Evolutionary conservation across 2,329 filamentous ascomycete species (phyloP), one percentile per base, ranked within the genome.

Genomic region (Phaeoacremonium minimum): DNA sequence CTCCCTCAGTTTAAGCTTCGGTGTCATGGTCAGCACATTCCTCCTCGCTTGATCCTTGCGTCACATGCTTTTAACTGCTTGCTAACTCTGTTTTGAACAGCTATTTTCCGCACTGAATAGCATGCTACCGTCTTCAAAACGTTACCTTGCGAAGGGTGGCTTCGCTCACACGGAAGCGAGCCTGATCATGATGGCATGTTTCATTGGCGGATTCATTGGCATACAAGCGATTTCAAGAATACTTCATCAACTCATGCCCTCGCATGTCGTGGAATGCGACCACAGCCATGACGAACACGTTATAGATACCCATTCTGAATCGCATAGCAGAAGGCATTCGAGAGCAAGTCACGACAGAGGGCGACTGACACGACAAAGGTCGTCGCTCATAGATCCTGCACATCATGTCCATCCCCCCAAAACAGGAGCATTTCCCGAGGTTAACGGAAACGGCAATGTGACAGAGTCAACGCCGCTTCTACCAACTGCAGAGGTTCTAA

Each of bases 1-100:
- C 15, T 96, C 91, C 1, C 65, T 97, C 42, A 95, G 90, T 61
- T 65, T 98, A 46, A 96, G 89, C 57, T 95, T 95, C 48, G 91
- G 93, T 30, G 90, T 97, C 31, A 95, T 98, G 89, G 90, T 95
- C 61, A 46, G 77, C 56, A n/a, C 22, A 26, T 9, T n/a, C 22
- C 22, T 26, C 22, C 22, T 26, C 22, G 13, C 44, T n/a, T 22
- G n/a, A n/a, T n/a, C n/a, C n/a, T n/a, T n/a, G n/a, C n/a, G n/a
- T 32, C 37, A 34, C 18, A 40, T 36, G 37, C 22, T 16, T n/a
- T n/a, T n/a, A n/a, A n/a, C n/a, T n/a, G n/a, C 16, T 29, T 35
- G 33, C 35, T 45, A 28, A 47, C 28, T n/a, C n/a, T n/a, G 2
- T 26, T 26, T 26, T 26, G 22, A 26, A 26, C 50, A 95, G 89